Evolutionary conservation across 306 rosid genomes (phyloP), one percentile per base, ranked within the genome.

Genomic region (Lathyrus tuberosus): DNA sequence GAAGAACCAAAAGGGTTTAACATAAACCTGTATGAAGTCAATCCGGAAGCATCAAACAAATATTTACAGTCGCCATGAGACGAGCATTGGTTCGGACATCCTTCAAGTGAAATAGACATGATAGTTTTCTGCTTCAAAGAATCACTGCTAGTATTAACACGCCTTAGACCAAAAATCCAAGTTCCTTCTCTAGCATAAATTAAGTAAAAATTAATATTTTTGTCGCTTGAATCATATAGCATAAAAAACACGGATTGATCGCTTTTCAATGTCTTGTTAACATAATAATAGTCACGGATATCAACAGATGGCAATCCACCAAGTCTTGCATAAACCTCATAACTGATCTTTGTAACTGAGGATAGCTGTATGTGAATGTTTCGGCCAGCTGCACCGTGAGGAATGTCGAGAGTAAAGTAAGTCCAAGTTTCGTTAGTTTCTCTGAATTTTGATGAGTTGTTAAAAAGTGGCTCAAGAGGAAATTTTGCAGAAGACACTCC

Each of bases 51-150:
- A 82, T 95, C 99, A 33, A 86, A 87, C 48, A 83, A 77, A 79
- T 53, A 56, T 63, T 65, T 85, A 57, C 99, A 95, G 42, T 74
- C 84, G 16, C 99, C 99, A 54, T 87, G 84, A 71, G 80, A 84
- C 49, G 97, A 95, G 83, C 99, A 95, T 38, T 78, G 78, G 75
- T 83, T 84, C 1, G 99, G 97, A 84, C 99, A 95, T 74, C 99
- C 86, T 82, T 91, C 99, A 20, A 91, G 95, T 65, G 96, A 78
- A 67, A 95, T 64, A 30, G 95, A 95, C 97, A 95, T 87, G 66
- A 57, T 49, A 13, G 97, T 89, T 80, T 79, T 79, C 70, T 65
- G 83, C 63, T 73, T 81, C 47, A 76, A 57, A 54, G 83, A 71
- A 74, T 24, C 71, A 69, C 42, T 60, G 65, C 72, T 78, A 59